Evolutionary conservation across 2,329 filamentous ascomycete genomes (phyloP), one percentile per base, ranked within the genome.

Genomic region (Dendrostoma leiphaemia): DNA sequence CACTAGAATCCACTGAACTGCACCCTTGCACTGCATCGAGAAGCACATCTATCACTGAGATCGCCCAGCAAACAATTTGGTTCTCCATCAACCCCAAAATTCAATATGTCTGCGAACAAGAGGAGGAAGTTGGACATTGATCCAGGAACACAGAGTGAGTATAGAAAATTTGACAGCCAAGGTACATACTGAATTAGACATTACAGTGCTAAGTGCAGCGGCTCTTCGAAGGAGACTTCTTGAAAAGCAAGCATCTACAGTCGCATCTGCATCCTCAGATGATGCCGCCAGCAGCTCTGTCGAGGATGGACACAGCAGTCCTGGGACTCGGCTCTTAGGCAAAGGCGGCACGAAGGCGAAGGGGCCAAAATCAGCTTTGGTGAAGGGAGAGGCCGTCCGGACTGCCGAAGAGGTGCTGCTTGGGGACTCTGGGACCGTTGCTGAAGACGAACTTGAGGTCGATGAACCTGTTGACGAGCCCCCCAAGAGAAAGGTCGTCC

Each of bases 151-250:
- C 64, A 67, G 55, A 64, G 74, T 75, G 61, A 60, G 72, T 7
- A 17, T 13, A 28, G 15, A 32, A 43, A 9, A 21, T 21, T 32
- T n/a, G 43, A 46, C 63, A 60, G 56, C 49, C 32, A 43, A n/a
- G n/a, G 23, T 6, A 29, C 17, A 8, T 47, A 6, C 12, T 21
- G 15, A 17, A 37, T 13, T 23, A 12, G 21, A 26, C 57, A 56
- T 13, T 15, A 46, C 48, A 73, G 68, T 64, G 17, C 67, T 75
- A 67, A 77, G 74, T 62, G 75, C 75, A 19, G 75, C 76, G 63
- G 73, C 75, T 21, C 64, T 75, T 32, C 67, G 74, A 3, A 71
- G 71, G 52, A 70, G 65, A 51, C 63, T 75, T 3, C 62, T 73
- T 46, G 64, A 58, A 61, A 63, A 50, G 61, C 37, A 48, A 35